Evolutionary conservation across 768 basidiomycete species (phyloP).

Genomic region (Naganishia onofrii): DNA sequence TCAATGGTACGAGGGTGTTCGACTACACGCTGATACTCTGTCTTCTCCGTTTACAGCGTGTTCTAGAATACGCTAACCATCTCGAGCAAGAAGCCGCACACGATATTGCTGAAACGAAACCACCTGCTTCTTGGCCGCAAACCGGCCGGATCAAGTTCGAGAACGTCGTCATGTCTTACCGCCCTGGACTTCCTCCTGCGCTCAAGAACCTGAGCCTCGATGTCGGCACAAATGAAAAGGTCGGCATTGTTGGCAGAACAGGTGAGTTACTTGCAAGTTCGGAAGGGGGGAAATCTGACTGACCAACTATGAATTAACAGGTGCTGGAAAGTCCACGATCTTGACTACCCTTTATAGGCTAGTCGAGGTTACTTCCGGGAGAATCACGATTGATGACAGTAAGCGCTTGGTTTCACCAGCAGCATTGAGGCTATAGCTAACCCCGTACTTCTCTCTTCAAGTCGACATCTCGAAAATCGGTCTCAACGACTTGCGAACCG

Average conservation of each 20-base stretch:
- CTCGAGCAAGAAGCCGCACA: constrained; percentile 80
- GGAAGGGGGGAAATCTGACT: constrained; percentile 38
- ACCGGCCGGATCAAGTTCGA: constrained; percentile 71
- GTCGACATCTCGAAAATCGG: constrained; percentile 81
- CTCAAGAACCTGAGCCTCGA: constrained; percentile 75
- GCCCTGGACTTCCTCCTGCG: constrained; percentile 82
- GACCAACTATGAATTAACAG: constrained; percentile 23
- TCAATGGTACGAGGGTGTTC: too few species aligned
- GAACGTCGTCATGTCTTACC: constrained; percentile 73
- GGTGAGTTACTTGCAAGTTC: neutral
- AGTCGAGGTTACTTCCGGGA: constrained; percentile 72
- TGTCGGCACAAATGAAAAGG: constrained; percentile 75
- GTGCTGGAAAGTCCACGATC: constrained; percentile 84
- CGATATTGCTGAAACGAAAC: constrained; percentile 62
- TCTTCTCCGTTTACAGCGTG: constrained; percentile 66
- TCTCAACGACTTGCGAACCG: constrained; percentile 61
- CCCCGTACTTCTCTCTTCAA: neutral
- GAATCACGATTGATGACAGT: constrained; percentile 69
- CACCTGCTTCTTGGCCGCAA: constrained; percentile 68
- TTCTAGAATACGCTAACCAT: constrained; percentile 73
- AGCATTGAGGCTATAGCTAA: neutral
- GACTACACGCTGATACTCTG: too few species aligned
- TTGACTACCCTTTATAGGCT: constrained; percentile 84
- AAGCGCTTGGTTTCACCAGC: neutral
- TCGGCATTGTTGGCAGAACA: constrained; percentile 78